These are phyloP conservation scores for Chlorella sp. DNA, from an alignment of 139 green algal genomes.

Conservation along the genomic window DNA sequence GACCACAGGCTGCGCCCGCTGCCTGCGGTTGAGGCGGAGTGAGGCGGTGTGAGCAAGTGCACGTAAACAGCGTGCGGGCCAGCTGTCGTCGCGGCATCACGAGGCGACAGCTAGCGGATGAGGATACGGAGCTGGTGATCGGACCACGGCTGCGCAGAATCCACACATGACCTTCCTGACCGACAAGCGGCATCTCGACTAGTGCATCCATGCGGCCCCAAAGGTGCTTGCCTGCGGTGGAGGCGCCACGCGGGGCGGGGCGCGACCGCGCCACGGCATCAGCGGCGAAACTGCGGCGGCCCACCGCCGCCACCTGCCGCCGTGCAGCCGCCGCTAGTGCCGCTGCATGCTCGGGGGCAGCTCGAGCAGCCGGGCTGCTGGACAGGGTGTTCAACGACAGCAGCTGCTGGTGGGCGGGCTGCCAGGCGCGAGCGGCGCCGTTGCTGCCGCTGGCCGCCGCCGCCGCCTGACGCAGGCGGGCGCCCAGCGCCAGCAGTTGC, in stretches of 20 bases:
- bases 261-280: neutral
- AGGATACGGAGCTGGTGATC: too few relatives aligned
- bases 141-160: too few relatives aligned
- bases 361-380: neutral
- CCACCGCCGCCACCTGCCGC: neutral
- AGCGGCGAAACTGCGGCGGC: neutral
- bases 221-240: neutral
- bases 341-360: neutral
- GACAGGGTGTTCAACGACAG: too few relatives aligned
- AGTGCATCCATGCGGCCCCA: too few relatives aligned
- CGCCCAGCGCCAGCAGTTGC: neutral
- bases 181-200: too few relatives aligned
- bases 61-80: too few relatives aligned
- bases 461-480: neutral
- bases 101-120: too few relatives aligned
- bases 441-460: neutral
- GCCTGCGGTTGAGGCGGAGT: too few relatives aligned
- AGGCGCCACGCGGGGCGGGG: conserved; percentile 2
- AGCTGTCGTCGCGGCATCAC: too few relatives aligned
- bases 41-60: too few relatives aligned
- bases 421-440: neutral
- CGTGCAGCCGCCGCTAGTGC: neutral
- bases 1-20: conserved; percentile 37
- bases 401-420: neutral
- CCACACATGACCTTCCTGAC: too few relatives aligned